Percentiles rank a stretch among this genome's conserved stretches.
Conservation (phyloP, 2,329 filamentous ascomycete genomes). For the Xylaria arbuscula region DNA sequence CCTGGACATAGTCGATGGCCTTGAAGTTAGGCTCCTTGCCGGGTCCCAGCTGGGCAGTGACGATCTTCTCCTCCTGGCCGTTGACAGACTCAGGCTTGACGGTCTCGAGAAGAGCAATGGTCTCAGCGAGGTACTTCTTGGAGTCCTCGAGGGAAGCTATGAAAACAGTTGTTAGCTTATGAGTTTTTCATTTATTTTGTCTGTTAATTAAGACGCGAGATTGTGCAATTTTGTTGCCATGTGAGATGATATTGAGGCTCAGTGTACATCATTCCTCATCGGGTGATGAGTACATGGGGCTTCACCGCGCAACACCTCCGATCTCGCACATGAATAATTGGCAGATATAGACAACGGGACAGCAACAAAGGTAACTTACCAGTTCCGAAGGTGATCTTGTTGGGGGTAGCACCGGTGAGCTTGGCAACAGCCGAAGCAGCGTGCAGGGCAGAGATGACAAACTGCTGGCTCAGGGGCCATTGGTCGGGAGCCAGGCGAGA, state of each 20-base stretch:
- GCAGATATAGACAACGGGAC: neutral
- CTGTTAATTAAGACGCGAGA: too few species aligned
- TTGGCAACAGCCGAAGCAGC: slow-evolving; percentile 50
- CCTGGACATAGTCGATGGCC: slow-evolving; percentile 57
- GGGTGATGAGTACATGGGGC: neutral
- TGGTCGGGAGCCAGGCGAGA: slow-evolving; percentile 56
- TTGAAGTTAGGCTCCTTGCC: slow-evolving; percentile 43
- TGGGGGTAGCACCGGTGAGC: slow-evolving; percentile 50
- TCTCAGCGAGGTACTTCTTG: slow-evolving; percentile 51
- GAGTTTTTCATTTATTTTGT: neutral
- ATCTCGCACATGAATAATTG: neutral
- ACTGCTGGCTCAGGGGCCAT: slow-evolving; percentile 57
- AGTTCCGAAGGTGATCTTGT: slow-evolving; percentile 46
- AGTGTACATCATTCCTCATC: too few species aligned
- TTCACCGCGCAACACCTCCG: neutral
- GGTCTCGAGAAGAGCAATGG: slow-evolving; percentile 45
- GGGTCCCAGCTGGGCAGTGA: slow-evolving; percentile 24
- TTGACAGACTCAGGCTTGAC: slow-evolving; percentile 50
- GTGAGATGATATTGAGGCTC: too few species aligned
- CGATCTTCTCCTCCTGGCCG: slow-evolving; percentile 46
- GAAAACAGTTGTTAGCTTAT: slow-evolving; percentile 8
- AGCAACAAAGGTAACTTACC: slow-evolving; percentile 33
- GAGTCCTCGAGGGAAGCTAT: slow-evolving; percentile 49
- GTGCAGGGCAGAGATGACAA: slow-evolving; percentile 45
- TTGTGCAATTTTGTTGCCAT: neutral